Evolutionary conservation across 2,329 filamentous ascomycete species (phyloP), one percentile per base, ranked within the genome.

Genomic region (Verticillium nubilum): DNA sequence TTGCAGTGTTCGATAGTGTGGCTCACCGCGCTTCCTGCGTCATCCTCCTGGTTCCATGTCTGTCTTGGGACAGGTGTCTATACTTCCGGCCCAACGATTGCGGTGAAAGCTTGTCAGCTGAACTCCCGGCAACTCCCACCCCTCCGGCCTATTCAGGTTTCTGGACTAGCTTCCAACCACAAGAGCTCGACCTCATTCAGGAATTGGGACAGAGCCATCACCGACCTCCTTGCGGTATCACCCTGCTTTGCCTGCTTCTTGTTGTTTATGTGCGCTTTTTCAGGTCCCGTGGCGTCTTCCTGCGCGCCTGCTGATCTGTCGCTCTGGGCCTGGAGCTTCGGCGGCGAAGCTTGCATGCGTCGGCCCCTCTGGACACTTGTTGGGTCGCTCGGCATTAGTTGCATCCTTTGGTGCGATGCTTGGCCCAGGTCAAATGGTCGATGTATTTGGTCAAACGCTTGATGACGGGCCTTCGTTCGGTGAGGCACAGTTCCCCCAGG

Each of bases 121-220:
- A 19, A 23, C 9, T 23, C 15, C 33, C n/a, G 9, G 42, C 10
- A 12, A 26, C 42, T 3, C 25, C 52, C 52, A 29, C 52, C 12
- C 28, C 12, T 19, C 52, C 17, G 13, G 7, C 42, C 25, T 19
- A 4, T n/a, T 28, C 52, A 28, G 28, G 28, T 33, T 28, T 54
- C 52, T 35, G 27, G 52, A 12, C 52, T 19, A 25, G 42, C 42
- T 23, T 23, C 10, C 42, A 50, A 23, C 62, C 61, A 63, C 59
- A 61, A 15, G 27, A 47, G 28, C 57, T 62, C 62, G 23, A 63
- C 61, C 52, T 63, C 59, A n/a, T 63, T 61, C 6, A 62, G 28
- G 15, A 59, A 50, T 37, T 61, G 57, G 6, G 58, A 50, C 42
- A 50, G 42, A n/a, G 42, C 25, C 42, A 50, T 9, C 42, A 6